These are phyloP conservation scores for Ogataea methylovora DNA, from an alignment of 805 yeast species.

Conservation along the genomic window DNA sequence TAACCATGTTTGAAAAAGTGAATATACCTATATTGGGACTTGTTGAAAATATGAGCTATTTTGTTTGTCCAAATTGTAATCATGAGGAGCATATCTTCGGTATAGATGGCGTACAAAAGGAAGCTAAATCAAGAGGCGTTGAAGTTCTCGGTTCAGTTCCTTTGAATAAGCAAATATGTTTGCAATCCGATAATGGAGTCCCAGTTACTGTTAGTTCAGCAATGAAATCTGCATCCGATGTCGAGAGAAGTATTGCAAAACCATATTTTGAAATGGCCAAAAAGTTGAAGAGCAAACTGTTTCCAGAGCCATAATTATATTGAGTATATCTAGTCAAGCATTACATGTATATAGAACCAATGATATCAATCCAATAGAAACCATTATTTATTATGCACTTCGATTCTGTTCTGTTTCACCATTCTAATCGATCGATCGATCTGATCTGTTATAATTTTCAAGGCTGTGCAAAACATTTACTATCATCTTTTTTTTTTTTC, in stretches of 20 bases:
- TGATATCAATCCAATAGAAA: no score
- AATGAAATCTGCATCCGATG: no score
- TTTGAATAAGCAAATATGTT: slow-evolving; percentile 50
- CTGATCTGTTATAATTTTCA: no score
- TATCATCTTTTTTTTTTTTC: no score
- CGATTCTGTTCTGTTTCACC: no score
- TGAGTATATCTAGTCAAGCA: no score
- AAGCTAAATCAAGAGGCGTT: slow-evolving; percentile 39
- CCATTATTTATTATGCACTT: no score
- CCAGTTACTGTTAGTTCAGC: slow-evolving; percentile 48
- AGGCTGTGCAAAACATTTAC: no score
- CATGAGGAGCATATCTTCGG: slow-evolving; percentile 77
- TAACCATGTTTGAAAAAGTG: slow-evolving; percentile 69
- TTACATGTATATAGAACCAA: no score
- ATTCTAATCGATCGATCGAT: no score
- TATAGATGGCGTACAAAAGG: slow-evolving; percentile 43
- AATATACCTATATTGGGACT: slow-evolving; percentile 65
- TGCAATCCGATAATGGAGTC: slow-evolving; percentile 53
- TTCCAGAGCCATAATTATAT: no score
- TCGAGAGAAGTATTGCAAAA: slow-evolving; percentile 21
- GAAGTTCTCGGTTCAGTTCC: slow-evolving; percentile 63
- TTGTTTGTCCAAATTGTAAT: slow-evolving; percentile 65
- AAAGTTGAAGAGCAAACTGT: slow-evolving; percentile 19
- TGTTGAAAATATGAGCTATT: slow-evolving; percentile 79
- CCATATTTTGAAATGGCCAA: slow-evolving; percentile 45